These are phyloP conservation scores for Globisporangium perplexum DNA, from an alignment of 352 stramenopile species.

Conservation along the genomic window DNA sequence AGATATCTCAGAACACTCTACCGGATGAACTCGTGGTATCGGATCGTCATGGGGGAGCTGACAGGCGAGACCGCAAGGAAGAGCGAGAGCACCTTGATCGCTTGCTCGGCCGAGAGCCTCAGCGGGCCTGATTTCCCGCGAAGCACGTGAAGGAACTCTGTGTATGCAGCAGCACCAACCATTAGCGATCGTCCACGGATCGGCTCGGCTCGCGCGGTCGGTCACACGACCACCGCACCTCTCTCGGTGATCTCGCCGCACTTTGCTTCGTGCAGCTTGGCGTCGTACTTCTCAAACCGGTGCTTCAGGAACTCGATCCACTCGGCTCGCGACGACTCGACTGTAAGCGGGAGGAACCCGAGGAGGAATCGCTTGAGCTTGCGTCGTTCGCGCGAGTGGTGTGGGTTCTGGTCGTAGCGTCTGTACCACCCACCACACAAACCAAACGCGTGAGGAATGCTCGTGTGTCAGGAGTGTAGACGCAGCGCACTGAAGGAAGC, in stretches of 20 bases:
- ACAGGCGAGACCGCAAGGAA: constrained; percentile 26
- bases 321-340: not conserved
- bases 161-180: too few species aligned
- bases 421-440: constrained; percentile 10
- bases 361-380: constrained; percentile 33
- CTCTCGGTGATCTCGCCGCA: constrained; percentile 23
- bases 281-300: constrained; percentile 41
- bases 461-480: not conserved
- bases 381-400: constrained; percentile 28
- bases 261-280: constrained; percentile 20
- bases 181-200: not conserved
- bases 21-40: constrained; percentile 38
- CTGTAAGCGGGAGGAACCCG: constrained; percentile 8
- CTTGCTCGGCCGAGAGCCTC: constrained; percentile 28
- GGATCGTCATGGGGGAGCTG: constrained; percentile 16
- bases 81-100: constrained; percentile 23
- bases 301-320: constrained; percentile 17
- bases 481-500: constrained; percentile 45
- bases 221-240: constrained; percentile 17
- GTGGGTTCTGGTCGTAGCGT: constrained; percentile 41
- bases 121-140: constrained; percentile 13
- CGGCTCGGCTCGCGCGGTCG: too few species aligned
- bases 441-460: not conserved
- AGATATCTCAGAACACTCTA: constrained; percentile 1
- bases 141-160: constrained; percentile 34